Evolutionary conservation across 2,329 filamentous ascomycete genomes (phyloP).

Genomic region (Aureobasidium sp.): DNA sequence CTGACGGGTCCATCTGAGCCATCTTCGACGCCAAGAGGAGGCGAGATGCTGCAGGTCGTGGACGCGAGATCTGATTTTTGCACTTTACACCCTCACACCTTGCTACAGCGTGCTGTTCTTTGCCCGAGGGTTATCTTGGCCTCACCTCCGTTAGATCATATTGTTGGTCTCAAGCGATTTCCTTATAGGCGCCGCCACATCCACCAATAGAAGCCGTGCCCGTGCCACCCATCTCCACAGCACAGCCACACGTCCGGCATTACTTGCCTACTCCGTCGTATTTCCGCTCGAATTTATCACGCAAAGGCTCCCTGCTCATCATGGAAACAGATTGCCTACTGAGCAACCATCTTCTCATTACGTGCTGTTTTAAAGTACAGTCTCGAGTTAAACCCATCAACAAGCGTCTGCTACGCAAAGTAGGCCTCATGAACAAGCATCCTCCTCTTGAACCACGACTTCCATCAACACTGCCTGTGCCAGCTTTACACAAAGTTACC

Average conservation of each 20-base stretch:
- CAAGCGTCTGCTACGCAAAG: background rate
- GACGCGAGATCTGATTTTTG: background rate
- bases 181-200: conserved; percentile 5
- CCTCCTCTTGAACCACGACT: background rate
- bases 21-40: conserved; percentile 2
- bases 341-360: background rate
- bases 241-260: background rate
- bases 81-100: background rate
- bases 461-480: background rate
- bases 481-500: conserved; percentile 1
- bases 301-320: background rate
- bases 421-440: background rate
- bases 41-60: background rate
- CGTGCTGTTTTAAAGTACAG: background rate
- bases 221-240: background rate
- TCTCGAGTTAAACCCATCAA: background rate
- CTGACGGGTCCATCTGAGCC: background rate
- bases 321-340: background rate
- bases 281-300: background rate
- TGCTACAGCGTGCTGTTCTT: background rate
- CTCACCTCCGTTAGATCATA: background rate
- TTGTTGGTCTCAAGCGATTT: background rate
- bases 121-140: background rate
- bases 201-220: background rate
- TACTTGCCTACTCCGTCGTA: background rate